Base-by-base conservation (phyloP, 2,329 filamentous ascomycete species). In the Penicillium sp. region DNA sequence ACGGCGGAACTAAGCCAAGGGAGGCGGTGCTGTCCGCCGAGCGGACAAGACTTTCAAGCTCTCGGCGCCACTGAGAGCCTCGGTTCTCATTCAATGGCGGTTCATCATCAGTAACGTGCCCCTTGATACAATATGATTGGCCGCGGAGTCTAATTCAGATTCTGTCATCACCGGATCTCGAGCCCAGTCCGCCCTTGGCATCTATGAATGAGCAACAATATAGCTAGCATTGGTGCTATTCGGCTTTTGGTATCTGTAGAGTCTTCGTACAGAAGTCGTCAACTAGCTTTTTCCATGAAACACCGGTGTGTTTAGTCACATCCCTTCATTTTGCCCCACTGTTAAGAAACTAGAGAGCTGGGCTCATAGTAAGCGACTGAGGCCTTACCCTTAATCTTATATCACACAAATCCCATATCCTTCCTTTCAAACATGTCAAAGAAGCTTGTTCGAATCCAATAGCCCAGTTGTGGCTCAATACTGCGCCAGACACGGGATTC, bases 131-230 rank as follows among this genome's bases (percentile, higher is more conserved):
- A 14, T 27, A 22, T 49, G 24, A 49, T 11, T 45, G 46, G 46
- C 3, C 8, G 1, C 8, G 6, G 3, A 4, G 23, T 20, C 22
- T 28, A 22, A n/a, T 40, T 4, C 5, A 28, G 5, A 27, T 16
- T 18, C 9, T 11, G 11, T 43, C 28, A 27, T 47, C 31, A 10
- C 20, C 23, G 16, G 16, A 34, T 34, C 10, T 18, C 14, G 41
- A 31, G 18, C 31, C 43, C 41, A 14, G 29, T 51, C 50, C 47
- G 44, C 44, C 26, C 44, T 50, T 47, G 52, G 50, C 45, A 34
- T 36, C 50, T 32, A 31, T 31, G 29, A 5, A 31, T 7, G 29
- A 31, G n/a, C 8, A 31, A n/a, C 6, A 1, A 3, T 16, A 8
- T 31, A 5, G 6, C n/a, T 31, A 8, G 28, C 6, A 6, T 31